Evolutionary conservation across 139 green algal species (phyloP).

Genomic region (Chlamydomonas sp.): DNA sequence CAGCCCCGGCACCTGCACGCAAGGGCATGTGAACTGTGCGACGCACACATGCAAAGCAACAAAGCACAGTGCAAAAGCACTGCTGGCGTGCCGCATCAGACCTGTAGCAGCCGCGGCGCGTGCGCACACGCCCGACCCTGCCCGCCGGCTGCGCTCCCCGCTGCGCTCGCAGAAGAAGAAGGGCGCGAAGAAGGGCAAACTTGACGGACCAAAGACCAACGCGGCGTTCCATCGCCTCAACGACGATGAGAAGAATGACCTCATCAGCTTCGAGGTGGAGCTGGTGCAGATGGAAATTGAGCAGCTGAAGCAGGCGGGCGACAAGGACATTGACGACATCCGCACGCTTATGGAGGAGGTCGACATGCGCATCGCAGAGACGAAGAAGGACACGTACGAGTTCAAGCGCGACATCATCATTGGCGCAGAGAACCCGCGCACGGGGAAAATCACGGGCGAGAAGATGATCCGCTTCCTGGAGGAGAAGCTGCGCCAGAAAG

Average conservation of each 20-base stretch:
- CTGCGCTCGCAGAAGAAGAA: conserved; percentile 42
- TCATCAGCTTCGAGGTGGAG: conserved; percentile 55
- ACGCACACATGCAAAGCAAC: too few relatives aligned
- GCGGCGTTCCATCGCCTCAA: conserved; percentile 31
- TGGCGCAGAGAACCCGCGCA: conserved; percentile 60
- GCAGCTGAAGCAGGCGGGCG: conserved; percentile 37
- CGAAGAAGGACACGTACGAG: conserved; percentile 72
- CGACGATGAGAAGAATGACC: conserved; percentile 61
- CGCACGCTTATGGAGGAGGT: conserved; percentile 63
- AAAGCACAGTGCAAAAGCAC: too few relatives aligned
- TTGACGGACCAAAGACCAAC: conserved; percentile 19
- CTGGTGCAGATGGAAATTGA: conserved; percentile 46
- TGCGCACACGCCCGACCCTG: too few relatives aligned
- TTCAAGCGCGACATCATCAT: conserved; percentile 83
- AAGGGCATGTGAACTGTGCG: too few relatives aligned
- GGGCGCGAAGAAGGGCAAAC: conserved; percentile 21
- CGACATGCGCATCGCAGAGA: conserved; percentile 67
- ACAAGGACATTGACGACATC: conserved; percentile 64
- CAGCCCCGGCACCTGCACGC: too few relatives aligned
- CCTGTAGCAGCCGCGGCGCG: too few relatives aligned
- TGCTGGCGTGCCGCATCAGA: too few relatives aligned
- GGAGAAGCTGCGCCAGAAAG: conserved; percentile 59
- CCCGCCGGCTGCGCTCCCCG: too few relatives aligned
- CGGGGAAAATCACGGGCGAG: conserved; percentile 58
- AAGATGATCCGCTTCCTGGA: conserved; percentile 69